Evolutionary conservation across 129 eudicot species (phyloP), one percentile per base, ranked within the genome.

Genomic region (Chrysanthemum makinoi): DNA sequence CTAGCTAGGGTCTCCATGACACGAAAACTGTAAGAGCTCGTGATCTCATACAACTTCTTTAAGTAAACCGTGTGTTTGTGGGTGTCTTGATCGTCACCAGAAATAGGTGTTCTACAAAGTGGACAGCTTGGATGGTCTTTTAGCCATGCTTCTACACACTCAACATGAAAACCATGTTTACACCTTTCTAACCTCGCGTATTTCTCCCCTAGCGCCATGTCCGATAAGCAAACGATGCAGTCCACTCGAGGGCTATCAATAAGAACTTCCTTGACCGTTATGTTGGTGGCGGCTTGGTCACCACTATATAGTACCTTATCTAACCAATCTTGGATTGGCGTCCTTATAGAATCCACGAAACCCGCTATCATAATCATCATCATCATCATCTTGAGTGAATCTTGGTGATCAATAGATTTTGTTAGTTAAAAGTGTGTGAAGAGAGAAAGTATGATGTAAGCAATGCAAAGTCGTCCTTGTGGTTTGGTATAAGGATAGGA

Each of bases 341-440:
- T 68, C 12, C 30, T 68, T 52, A 76, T 62, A 9, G 80, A 76
- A 56, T 68, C 68, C 30, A 76, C 69, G 6, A 59, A 76, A 18
- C 64, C 70, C 15, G 80, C 80, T 35, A 76, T 68, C 80, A 76
- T 68, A 2, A 76, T 77, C 80, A 77, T 77, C 80, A 76, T 76
- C 80, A 76, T 68, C 80, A 76, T 76, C 75, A 60, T 58, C 44
- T 20, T 66, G 46, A 14, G 2, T 15, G 24, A 51, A 33, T 33
- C 43, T 51, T n/a, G n/a, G n/a, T 26, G 22, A 26, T 24, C n/a
- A 15, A 14, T 5, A 28, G 14, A 43, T 20, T 10, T 13, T 20
- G 13, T 28, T 1, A 3, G 13, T 60, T 24, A 11, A 51, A 51
- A 11, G 14, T 55, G 61, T 17, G 26, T 33, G 61, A 55, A 55